Percentiles rank a stretch among this genome's conserved stretches.
Conservation (phyloP, 805 yeast species). For the Wickerhamiella lipophila region DNA sequence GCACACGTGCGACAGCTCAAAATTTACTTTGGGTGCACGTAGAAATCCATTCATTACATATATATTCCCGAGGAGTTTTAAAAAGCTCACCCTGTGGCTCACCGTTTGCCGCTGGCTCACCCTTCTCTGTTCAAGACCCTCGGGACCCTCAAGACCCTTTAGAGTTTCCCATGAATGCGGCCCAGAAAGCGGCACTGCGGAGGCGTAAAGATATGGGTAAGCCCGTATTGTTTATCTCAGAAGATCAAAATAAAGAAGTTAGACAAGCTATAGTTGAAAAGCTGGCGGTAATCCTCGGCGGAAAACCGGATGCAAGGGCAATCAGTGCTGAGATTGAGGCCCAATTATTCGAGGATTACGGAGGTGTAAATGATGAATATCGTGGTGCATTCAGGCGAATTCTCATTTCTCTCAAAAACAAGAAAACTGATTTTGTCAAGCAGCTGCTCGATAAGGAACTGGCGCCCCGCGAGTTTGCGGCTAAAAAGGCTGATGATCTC, state of each 20-base stretch:
- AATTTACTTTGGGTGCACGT: too few relatives aligned
- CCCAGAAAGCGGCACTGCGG: constrained; percentile 8
- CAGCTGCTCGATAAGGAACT: constrained; percentile 23
- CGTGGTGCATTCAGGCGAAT: constrained; percentile 25
- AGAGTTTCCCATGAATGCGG: constrained; percentile 6
- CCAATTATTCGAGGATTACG: constrained; percentile 17
- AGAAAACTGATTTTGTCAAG: constrained; percentile 19
- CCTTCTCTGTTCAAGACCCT: too few relatives aligned
- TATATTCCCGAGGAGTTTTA: too few relatives aligned
- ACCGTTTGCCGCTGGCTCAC: too few relatives aligned
- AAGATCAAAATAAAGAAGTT: constrained; percentile 4
- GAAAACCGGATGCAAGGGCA: neutral
- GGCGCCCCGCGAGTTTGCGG: constrained; percentile 24
- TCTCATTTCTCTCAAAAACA: constrained; percentile 22
- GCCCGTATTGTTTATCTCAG: neutral
- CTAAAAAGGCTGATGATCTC: constrained; percentile 25
- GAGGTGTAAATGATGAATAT: constrained; percentile 20
- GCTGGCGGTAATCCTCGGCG: neutral
- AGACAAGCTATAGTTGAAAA: constrained; percentile 1
- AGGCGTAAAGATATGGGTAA: constrained; percentile 2
- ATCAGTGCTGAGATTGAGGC: constrained; percentile 23
- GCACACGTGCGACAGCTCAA: too few relatives aligned
- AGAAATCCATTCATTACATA: too few relatives aligned
- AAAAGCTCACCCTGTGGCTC: too few relatives aligned
- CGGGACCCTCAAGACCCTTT: too few relatives aligned